Evolutionary conservation across 768 basidiomycete genomes (phyloP).

Genomic region (Suillus occidentalis): DNA sequence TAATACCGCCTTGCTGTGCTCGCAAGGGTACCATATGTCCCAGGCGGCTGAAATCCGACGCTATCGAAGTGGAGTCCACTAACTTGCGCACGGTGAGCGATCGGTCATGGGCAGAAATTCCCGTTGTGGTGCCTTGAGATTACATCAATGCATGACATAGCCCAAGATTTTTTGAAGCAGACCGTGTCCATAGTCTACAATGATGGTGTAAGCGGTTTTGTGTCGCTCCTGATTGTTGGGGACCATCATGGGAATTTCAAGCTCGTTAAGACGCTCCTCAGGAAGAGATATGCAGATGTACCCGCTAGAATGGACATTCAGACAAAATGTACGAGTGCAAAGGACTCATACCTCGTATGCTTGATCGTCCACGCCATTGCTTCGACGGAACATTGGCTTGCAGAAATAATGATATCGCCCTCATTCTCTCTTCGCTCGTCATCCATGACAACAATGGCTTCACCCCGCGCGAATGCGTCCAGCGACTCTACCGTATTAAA

Average conservation of each 20-base stretch:
- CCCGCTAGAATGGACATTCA: conserved; percentile 54
- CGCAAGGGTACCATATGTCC: conserved; percentile 95
- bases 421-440: conserved; percentile 96
- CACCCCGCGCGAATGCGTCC: conserved; percentile 71
- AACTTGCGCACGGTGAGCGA: conserved; percentile 86
- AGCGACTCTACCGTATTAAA: conserved; percentile 85
- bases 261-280: conserved; percentile 65
- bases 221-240: conserved; percentile 85
- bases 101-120: conserved; percentile 98
- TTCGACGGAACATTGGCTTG: conserved; percentile 79
- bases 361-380: conserved; percentile 99
- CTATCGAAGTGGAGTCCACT: conserved; percentile 54
- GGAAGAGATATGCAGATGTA: conserved; percentile 91
- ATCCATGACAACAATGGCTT: conserved; percentile 97
- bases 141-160: not conserved
- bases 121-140: conserved; percentile 79
- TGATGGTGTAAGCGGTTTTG: conserved; percentile 92
- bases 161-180: not conserved
- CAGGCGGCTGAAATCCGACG: conserved; percentile 83
- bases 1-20: conserved; percentile 80
- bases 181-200: conserved; percentile 92
- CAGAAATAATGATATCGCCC: conserved; percentile 92
- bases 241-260: conserved; percentile 93
- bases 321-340: not conserved
- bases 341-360: conserved; percentile 74